Evolutionary conservation across 306 rosid genomes (phyloP), one percentile per base, ranked within the genome.

Genomic region (Luffa acutangula): DNA sequence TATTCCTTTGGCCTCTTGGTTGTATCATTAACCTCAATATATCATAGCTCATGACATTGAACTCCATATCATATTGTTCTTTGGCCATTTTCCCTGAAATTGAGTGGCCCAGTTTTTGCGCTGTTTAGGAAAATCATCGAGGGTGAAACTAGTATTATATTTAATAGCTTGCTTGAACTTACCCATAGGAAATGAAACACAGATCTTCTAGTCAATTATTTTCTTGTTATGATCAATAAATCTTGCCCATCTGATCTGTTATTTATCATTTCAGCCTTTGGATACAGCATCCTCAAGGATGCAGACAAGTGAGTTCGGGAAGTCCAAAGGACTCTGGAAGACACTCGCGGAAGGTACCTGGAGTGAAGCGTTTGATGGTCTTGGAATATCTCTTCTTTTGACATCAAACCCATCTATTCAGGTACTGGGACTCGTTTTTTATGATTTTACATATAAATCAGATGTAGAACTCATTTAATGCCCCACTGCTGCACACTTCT

Each of bases 241-340:
- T 70, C 49, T 71, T 53, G 79, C n/a, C 54, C 58, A 9, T 45
- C 12, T 48, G 6, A 48, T 46, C 73, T 82, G 74, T 74, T 37
- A 42, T 88, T 64, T 81, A 45, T 76, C 76, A 62, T 70, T 81
- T 69, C 91, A 92, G 98, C 98, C 98, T 70, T 84, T 94, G 85
- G 98, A 94, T 85, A 89, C 97, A 25, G 95, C 92, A 80, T 86
- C 98, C 80, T 91, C 98, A 33, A 87, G 83, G 90, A 94, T 94
- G 97, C 97, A 94, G 87, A 92, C 98, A 76, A 92, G 98, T 79
- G 92, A 92, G 77, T 94, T 94, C 82, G 98, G 98, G 83, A 92
- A 91, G 87, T 89, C 98, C 73, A 89, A 91, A 88, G 98, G 97
- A 87, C 82, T 94, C 64, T 91, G 93, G 95, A 86, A 92, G 92